Base-by-base conservation (phyloP, 2,329 filamentous ascomycete species). In the Penicillium sp. region DNA sequence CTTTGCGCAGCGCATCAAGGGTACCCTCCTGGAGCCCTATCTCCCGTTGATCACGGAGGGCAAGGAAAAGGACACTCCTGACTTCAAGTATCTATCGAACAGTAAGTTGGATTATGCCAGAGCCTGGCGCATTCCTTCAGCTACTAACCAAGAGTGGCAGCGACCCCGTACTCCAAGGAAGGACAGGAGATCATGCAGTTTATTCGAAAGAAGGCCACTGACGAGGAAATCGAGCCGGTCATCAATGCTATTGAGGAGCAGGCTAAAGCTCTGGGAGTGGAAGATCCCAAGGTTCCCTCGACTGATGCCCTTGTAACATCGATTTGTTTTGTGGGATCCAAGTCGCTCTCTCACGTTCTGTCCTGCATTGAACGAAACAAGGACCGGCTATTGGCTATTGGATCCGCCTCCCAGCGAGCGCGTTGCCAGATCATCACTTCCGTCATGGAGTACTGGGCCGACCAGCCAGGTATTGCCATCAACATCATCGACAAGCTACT, bases 291-390 rank as follows among this genome's bases (percentile, higher is more conserved):
- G 35, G 81, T 95, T 13, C 79, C 86, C n/a, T 93, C 89, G 55
- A 95, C 90, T 4, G 93, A 97, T 66, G 90, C 90, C 35, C 95
- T 95, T 65, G 85, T 95, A 65, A 98, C 92, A 0, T 85, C 89
- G 18, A 91, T 98, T 58, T 93, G 92, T 74, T 93, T 84, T 72
- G 85, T 96, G 42, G 93, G 93, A 39, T 91, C 89, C 56, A 98
- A 98, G 72, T 96, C 92, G 0, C 81, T 98, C 28, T 96, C 91
- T 10, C 93, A 98, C 69, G 89, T 96, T 3, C 81, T 98, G 13
- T 95, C 91, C 7, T 95, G 88, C 68, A 95, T 98, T 57, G 93
- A 98, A 71, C 87, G 93, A 50, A 92, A 87, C 72, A 95, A 95
- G 72, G 88, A 92, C 47, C 84, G 90, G 27, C 82, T 98, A 0